A percentile compares a stretch with the other conserved stretches of the same genome.
Evolutionary conservation across 768 basidiomycete species (phyloP).

Genomic region (Dioszegia hungarica): DNA sequence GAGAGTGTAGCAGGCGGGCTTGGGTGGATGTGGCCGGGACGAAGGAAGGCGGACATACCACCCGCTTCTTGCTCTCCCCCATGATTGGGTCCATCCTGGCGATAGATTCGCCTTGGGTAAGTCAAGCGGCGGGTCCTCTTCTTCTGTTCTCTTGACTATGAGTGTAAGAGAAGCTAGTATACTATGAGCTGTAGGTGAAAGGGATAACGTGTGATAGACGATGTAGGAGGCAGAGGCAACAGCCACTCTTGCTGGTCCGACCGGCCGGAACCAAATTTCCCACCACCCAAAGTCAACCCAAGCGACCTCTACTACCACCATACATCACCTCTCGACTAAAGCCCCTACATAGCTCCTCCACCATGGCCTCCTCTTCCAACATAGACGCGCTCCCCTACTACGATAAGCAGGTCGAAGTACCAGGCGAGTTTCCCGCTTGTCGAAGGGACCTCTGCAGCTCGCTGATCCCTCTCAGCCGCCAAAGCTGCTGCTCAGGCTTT

Average conservation of each 20-base stretch:
- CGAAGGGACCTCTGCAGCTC: background rate
- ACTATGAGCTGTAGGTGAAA: too few species aligned
- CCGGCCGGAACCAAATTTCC: too few species aligned
- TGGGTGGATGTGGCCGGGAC: background rate
- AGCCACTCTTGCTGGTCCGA: slow-evolving; percentile 3
- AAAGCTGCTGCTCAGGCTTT: slow-evolving; percentile 37
- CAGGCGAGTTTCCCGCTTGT: slow-evolving; percentile 42
- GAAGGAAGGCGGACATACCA: slow-evolving; percentile 57
- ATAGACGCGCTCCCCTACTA: slow-evolving; percentile 89
- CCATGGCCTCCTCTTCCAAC: slow-evolving; percentile 19
- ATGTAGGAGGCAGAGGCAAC: background rate
- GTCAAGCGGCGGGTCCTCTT: background rate
- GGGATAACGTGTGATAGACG: background rate
- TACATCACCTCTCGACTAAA: background rate
- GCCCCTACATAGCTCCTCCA: too few species aligned
- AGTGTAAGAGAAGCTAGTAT: too few species aligned
- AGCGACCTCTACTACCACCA: background rate
- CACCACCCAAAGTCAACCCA: background rate
- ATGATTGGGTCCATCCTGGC: slow-evolving; percentile 59
- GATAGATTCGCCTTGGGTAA: background rate
- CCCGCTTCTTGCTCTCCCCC: slow-evolving; percentile 79
- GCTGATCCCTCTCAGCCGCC: slow-evolving; percentile 13
- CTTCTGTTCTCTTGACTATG: too few species aligned
- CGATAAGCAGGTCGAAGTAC: slow-evolving; percentile 83
- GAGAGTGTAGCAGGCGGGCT: background rate